These are phyloP conservation scores for Drechslerella dactyloides DNA, from an alignment of 2,329 filamentous ascomycete genomes.

Conservation along the genomic window DNA sequence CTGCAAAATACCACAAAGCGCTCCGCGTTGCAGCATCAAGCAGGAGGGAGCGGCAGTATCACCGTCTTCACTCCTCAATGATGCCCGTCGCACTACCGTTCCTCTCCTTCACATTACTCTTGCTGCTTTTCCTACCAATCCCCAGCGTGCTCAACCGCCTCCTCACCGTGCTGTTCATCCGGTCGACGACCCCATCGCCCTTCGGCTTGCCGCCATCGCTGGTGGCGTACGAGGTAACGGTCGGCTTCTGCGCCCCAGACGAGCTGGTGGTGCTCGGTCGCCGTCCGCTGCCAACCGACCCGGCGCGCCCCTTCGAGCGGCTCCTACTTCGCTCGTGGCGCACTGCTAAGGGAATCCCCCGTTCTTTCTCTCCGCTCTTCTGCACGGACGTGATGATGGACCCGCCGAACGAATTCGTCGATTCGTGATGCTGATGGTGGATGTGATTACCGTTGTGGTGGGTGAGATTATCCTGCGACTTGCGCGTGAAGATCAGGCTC, in stretches of 20 bases:
- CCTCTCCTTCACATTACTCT: constrained; percentile 54
- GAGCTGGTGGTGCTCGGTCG: constrained; percentile 48
- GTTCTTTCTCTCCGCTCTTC: constrained; percentile 41
- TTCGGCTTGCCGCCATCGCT: constrained; percentile 45
- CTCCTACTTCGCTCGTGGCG: constrained; percentile 46
- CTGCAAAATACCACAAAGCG: constrained; percentile 37
- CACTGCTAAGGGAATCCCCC: constrained; percentile 24
- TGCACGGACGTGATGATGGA: constrained; percentile 6
- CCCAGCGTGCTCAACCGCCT: constrained; percentile 80
- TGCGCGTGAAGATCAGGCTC: constrained; percentile 42
- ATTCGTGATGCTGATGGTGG: constrained; percentile 37
- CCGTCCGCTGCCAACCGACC: constrained; percentile 39
- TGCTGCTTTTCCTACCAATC: constrained; percentile 64
- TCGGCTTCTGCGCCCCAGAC: constrained; percentile 35
- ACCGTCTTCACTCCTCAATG: constrained; percentile 30
- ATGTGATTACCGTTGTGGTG: not conserved
- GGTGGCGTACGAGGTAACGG: constrained; percentile 28
- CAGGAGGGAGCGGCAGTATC: not conserved
- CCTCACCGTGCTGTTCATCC: constrained; percentile 70
- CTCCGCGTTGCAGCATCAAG: constrained; percentile 12
- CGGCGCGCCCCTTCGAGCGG: constrained; percentile 46
- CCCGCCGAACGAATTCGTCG: constrained; percentile 30
- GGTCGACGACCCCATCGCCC: constrained; percentile 47
- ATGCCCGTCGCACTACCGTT: constrained; percentile 30
- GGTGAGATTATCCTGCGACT: constrained; percentile 39